A percentile compares a stretch with the other conserved stretches of the same genome.
These are phyloP conservation scores for Scutellaria galericulata DNA, from an alignment of 257 asterid genomes.

Conservation along the genomic window DNA sequence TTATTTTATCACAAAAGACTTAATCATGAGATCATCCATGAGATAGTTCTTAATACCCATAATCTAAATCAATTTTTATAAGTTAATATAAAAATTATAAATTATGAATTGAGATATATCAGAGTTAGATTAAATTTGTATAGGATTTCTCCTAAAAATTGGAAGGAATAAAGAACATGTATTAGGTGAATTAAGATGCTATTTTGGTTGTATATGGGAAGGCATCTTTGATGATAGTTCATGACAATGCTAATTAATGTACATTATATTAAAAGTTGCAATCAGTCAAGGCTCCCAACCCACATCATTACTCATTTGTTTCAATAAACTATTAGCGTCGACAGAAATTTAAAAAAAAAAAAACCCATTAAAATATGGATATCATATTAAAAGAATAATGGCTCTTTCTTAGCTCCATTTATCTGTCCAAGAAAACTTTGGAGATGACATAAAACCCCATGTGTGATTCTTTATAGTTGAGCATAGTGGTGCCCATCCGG, in stretches of 20 bases:
- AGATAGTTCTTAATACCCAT: too few species aligned
- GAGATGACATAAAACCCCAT: background rate
- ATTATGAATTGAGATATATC: too few species aligned
- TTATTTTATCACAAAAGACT: too few species aligned
- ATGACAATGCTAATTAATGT: background rate
- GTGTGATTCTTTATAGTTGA: background rate
- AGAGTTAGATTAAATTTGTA: too few species aligned
- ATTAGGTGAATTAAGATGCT: too few species aligned
- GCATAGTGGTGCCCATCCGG: too few species aligned
- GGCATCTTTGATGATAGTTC: background rate
- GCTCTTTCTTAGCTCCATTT: background rate
- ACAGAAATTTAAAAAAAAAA: background rate
- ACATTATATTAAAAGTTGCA: background rate
- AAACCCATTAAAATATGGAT: background rate
- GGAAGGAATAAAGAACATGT: too few species aligned
- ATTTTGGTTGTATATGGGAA: background rate
- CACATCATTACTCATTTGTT: background rate
- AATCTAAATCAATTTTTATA: too few species aligned
- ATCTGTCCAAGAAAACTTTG: background rate
- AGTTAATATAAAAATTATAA: too few species aligned
- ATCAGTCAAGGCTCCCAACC: background rate
- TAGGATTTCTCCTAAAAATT: too few species aligned
- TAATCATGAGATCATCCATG: too few species aligned
- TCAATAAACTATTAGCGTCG: background rate
- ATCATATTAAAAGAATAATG: background rate